Conservation (phyloP, 1,139 yeast species). For the Saccharomyces pastorianus region DNA sequence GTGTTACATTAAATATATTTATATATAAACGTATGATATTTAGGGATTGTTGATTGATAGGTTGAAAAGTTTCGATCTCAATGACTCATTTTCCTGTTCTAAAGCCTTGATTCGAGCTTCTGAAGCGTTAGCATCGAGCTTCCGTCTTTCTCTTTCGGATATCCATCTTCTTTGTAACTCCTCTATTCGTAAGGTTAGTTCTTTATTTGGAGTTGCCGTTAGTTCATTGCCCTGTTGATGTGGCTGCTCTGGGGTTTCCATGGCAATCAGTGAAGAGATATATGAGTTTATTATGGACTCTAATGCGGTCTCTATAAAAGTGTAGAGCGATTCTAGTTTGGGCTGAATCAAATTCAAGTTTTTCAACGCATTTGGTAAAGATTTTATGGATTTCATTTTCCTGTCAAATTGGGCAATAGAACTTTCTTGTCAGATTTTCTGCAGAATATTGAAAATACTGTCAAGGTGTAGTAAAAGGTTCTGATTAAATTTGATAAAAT, state of each 20-base stretch:
- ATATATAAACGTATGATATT: background rate
- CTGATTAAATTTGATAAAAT: constrained; percentile 18
- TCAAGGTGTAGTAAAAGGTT: constrained; percentile 35
- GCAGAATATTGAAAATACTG: constrained; percentile 41
- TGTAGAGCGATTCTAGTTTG: constrained; percentile 47
- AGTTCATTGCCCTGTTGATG: constrained; percentile 13
- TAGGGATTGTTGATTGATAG: background rate
- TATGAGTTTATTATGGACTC: constrained; percentile 52
- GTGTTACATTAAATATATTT: background rate
- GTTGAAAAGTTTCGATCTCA: constrained; percentile 22
- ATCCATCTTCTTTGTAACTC: constrained; percentile 61
- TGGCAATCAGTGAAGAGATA: constrained; percentile 31
- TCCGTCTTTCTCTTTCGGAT: constrained; percentile 61
- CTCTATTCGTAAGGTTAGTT: constrained; percentile 44
- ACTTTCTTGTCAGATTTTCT: constrained; percentile 49
- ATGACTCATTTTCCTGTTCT: constrained; percentile 45
- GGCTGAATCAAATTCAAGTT: constrained; percentile 36
- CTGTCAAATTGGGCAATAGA: constrained; percentile 51
- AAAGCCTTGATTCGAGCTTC: constrained; percentile 44
- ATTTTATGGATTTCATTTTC: constrained; percentile 40
- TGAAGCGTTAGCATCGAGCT: constrained; percentile 51
- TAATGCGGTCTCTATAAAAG: constrained; percentile 52
- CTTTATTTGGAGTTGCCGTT: constrained; percentile 14
- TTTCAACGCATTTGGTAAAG: constrained; percentile 19
- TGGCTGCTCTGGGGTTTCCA: constrained; percentile 1